A percentile compares a stretch with the other conserved stretches of the same genome.
Evolutionary conservation across 176 grass and related monocot species (phyloP).

Genomic region (Alopecurus myosuroides): DNA sequence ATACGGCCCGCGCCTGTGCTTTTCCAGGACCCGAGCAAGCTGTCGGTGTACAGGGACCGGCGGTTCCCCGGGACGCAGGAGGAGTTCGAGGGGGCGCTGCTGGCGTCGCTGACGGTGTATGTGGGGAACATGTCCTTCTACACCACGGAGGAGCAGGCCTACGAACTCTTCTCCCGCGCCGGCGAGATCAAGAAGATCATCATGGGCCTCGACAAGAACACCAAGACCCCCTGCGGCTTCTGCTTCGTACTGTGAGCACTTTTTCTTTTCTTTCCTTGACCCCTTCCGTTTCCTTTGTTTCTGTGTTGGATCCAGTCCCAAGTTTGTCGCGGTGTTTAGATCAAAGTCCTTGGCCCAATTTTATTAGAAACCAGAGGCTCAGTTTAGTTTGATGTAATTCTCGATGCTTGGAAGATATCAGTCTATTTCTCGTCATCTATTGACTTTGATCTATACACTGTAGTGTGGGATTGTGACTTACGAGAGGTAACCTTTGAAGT

Average conservation of each 20-base stretch:
- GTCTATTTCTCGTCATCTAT: conserved; percentile 2
- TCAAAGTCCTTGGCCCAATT: background rate
- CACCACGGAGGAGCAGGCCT: conserved; percentile 94
- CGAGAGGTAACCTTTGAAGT: background rate
- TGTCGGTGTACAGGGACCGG: conserved; percentile 91
- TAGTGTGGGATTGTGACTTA: background rate
- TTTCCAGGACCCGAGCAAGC: conserved; percentile 70
- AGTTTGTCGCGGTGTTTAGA: background rate
- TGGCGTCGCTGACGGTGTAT: conserved; percentile 72
- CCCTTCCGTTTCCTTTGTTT: background rate
- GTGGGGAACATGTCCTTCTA: conserved; percentile 99
- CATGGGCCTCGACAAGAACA: conserved; percentile 95
- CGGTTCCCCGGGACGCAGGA: conserved; percentile 83
- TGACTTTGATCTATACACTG: background rate
- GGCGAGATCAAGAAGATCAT: conserved; percentile 99
- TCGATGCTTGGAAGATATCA: background rate
- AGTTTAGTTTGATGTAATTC: conserved; percentile 11
- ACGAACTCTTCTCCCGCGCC: conserved; percentile 89
- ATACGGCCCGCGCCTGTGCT: background rate
- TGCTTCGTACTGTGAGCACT: conserved; percentile 70
- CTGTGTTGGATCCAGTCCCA: background rate
- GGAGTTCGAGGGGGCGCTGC: conserved; percentile 82
- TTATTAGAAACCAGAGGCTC: background rate
- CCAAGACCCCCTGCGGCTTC: conserved; percentile 96
- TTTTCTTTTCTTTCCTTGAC: background rate